Base-by-base conservation (phyloP, 306 rosid genomes). In the Pyrus betulifolia region DNA sequence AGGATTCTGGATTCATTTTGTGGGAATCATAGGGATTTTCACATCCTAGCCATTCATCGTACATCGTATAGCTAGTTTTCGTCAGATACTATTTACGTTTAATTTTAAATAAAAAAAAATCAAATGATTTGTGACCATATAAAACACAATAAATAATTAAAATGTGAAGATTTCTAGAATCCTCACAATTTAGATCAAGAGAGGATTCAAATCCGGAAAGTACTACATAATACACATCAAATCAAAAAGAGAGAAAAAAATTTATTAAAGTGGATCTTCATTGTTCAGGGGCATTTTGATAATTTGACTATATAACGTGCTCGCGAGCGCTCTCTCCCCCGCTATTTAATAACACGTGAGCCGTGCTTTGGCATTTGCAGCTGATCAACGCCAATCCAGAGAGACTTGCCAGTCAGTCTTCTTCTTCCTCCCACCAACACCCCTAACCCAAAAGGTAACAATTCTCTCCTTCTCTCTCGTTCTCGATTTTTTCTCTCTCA, bases 391-490 rank as follows among this genome's bases (percentile, higher is more conserved):
- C 30, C 25, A 22, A 31, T 44, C 21, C 11, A 8, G n/a, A 44
- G n/a, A 44, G 62, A 8, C 11, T 49, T 4, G 27, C 0, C 1
- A 25, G n/a, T 17, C 18, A 3, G 57, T 74, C 31, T 44, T 42
- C 64, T 13, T 6, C 12, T 7, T 19, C n/a, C 35, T 49, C 21
- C 67, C 19, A 67, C 49, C 69, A 45, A 72, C 69, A 14, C 19
- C 65, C 71, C 55, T 38, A 18, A 13, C 61, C 73, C 13, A 27
- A 8, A 61, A 74, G 78, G 84, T 80, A 69, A 27, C 22, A 18
- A 51, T 74, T 44, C 38, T 21, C 63, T 61, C 30, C 13, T 42
- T 61, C 31, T 70, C 49, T 74, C 54, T 49, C 19, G 11, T 11
- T 15, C 23, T 40, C 10, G 13, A 45, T 21, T 2, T 2, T 31